Percentiles rank a stretch among this genome's conserved stretches.
phyloP scores from a whole-genome alignment of 2,329 filamentous ascomycete genomes.

The Aureobasidium mangrovei region DNA sequence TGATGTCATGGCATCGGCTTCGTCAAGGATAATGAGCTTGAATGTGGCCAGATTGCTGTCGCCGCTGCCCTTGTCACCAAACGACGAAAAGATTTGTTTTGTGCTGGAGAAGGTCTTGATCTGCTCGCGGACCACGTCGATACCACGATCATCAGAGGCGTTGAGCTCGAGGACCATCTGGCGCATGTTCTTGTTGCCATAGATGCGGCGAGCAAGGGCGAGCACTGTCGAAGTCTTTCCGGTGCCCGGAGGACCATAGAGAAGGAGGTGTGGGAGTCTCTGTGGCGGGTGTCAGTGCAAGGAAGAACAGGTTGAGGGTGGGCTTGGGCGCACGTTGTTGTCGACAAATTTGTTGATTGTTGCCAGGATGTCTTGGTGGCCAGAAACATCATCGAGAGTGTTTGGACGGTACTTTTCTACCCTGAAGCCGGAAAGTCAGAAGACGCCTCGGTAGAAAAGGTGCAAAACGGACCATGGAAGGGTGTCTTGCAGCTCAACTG shows the following conservation, averaged over 20 bases:
- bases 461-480: conserved; percentile 64
- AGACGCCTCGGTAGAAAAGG: neutral
- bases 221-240: conserved; percentile 97
- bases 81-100: conserved; percentile 86
- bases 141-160: conserved; percentile 92
- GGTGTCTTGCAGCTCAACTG: conserved; percentile 86
- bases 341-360: conserved; percentile 98
- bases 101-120: conserved; percentile 99
- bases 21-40: conserved; percentile 95
- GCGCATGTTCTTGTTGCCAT: conserved; percentile 82
- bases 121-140: conserved; percentile 95
- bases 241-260: conserved; percentile 93
- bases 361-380: conserved; percentile 91
- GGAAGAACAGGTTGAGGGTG: neutral
- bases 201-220: conserved; percentile 85
- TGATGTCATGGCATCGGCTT: conserved; percentile 99
- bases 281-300: conserved; percentile 22
- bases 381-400: conserved; percentile 83
- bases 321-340: conserved; percentile 53
- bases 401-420: conserved; percentile 94
- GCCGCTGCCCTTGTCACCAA: conserved; percentile 28
- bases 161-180: conserved; percentile 99
- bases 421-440: conserved; percentile 41
- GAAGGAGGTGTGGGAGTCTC: conserved; percentile 85
- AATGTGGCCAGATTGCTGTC: conserved; percentile 46